These are phyloP conservation scores for Ormosia emarginata DNA, from an alignment of 306 rosid genomes.

Conservation along the genomic window DNA sequence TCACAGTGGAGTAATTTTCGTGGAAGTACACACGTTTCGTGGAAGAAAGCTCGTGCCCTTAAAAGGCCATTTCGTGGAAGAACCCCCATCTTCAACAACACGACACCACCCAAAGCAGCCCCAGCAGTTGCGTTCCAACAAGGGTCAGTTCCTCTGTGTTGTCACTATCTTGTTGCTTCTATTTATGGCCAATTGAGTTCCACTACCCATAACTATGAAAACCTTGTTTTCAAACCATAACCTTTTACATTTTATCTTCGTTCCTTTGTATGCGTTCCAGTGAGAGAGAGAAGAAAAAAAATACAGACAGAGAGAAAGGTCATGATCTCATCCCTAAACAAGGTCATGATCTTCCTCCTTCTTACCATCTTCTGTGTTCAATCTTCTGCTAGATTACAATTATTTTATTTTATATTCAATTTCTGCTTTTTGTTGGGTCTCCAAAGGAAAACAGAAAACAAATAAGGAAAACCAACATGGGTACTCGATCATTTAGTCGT, in stretches of 20 bases:
- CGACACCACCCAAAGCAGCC: no score
- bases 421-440: slow-evolving; percentile 2
- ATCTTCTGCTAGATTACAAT: neutral
- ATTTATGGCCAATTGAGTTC: slow-evolving; percentile 40
- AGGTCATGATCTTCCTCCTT: slow-evolving; percentile 70
- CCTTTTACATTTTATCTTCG: slow-evolving; percentile 14
- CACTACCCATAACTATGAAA: slow-evolving; percentile 45
- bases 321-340: slow-evolving; percentile 51
- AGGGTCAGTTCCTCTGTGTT: no score
- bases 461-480: slow-evolving; percentile 2
- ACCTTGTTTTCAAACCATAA: slow-evolving; percentile 23
- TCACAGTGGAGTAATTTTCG: no score
- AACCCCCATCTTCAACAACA: no score
- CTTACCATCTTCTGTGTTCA: slow-evolving; percentile 19
- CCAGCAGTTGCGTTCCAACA: no score
- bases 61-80: no score
- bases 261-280: slow-evolving; percentile 5
- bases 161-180: slow-evolving; percentile 21
- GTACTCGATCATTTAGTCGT: slow-evolving; percentile 36
- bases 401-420: neutral
- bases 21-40: no score
- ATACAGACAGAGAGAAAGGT: slow-evolving; percentile 25
- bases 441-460: neutral
- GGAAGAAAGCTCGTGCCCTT: no score
- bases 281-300: slow-evolving; percentile 6